phyloP scores from a whole-genome alignment of 495 filamentous ascomycete species.

The Aspergillus saccharolyticus region DNA sequence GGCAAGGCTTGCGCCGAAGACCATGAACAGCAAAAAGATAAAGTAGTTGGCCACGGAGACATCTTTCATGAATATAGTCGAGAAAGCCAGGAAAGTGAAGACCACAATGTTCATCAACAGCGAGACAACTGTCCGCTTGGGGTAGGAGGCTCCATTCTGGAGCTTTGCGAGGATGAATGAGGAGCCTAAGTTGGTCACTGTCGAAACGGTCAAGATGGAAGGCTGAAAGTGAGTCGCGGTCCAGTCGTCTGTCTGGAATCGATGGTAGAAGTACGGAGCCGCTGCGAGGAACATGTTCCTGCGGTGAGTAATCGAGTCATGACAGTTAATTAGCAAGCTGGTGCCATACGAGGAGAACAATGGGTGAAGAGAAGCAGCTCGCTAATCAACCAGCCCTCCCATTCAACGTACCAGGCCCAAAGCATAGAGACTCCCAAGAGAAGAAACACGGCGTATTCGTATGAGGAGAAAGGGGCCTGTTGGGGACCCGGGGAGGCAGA shows the following conservation, averaged over 20 bases:
- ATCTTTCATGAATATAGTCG: slow-evolving; percentile 60
- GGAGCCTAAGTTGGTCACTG: slow-evolving; percentile 68
- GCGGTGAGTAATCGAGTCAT: slow-evolving; percentile 3
- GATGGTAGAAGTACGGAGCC: slow-evolving; percentile 83
- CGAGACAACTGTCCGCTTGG: slow-evolving; percentile 69
- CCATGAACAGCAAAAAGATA: slow-evolving; percentile 74
- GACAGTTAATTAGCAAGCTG: not conserved
- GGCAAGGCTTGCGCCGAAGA: slow-evolving; percentile 69
- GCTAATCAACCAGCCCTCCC: not conserved
- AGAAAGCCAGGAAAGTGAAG: slow-evolving; percentile 74
- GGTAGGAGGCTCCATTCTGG: slow-evolving; percentile 77
- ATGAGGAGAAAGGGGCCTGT: slow-evolving; percentile 57
- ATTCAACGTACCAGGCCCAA: slow-evolving; percentile 78
- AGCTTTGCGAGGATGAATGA: slow-evolving; percentile 70
- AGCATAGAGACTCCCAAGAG: slow-evolving; percentile 91
- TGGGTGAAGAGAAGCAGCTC: not conserved
- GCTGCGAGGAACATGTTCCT: slow-evolving; percentile 99
- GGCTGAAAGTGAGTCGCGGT: slow-evolving; percentile 79
- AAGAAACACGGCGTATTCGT: slow-evolving; percentile 80
- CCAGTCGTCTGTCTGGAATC: slow-evolving; percentile 66
- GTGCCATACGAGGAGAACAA: not conserved
- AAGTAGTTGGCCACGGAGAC: slow-evolving; percentile 64
- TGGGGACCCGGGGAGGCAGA: slow-evolving; percentile 5
- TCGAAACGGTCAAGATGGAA: slow-evolving; percentile 80
- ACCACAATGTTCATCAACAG: slow-evolving; percentile 66